Conservation (phyloP, 352 stramenopile genomes). For the Aphanomyces euteiches region DNA sequence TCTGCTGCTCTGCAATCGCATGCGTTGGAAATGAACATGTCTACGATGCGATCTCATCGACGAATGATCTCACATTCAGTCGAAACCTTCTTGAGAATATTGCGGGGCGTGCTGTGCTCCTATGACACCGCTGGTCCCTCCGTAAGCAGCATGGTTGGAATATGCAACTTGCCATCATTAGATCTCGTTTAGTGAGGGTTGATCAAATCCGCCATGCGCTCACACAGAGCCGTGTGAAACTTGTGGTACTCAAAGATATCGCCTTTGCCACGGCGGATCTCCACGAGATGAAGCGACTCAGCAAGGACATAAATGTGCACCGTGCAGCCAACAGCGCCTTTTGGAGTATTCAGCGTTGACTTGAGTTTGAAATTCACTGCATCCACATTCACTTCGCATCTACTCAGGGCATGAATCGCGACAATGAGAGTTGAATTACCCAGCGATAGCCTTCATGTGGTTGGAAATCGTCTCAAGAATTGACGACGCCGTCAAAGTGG, state of each 20-base stretch:
- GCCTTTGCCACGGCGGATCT: constrained; percentile 85
- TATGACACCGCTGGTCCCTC: no score
- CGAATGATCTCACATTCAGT: no score
- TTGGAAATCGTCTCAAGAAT: constrained; percentile 70
- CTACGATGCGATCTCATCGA: no score
- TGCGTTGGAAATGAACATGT: no score
- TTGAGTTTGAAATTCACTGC: constrained; percentile 75
- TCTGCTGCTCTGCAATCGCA: no score
- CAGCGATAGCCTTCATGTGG: constrained; percentile 51
- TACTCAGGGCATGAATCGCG: constrained; percentile 34
- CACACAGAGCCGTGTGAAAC: constrained; percentile 86
- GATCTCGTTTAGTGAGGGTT: constrained; percentile 17
- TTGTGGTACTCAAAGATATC: constrained; percentile 91
- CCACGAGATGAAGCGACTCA: constrained; percentile 79
- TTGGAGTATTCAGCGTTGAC: constrained; percentile 77
- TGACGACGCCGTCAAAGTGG: constrained; percentile 68
- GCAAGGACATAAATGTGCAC: constrained; percentile 88
- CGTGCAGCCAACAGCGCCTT: constrained; percentile 84
- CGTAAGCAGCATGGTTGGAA: no score
- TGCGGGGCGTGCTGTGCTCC: no score
- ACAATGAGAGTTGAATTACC: background rate
- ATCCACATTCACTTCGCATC: constrained; percentile 79
- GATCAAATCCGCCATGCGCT: constrained; percentile 85
- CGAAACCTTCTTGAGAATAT: no score
- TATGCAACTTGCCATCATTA: background rate